Evolutionary conservation across 2,329 filamentous ascomycete genomes (phyloP), one percentile per base, ranked within the genome.

Genomic region (Metarhizium album): DNA sequence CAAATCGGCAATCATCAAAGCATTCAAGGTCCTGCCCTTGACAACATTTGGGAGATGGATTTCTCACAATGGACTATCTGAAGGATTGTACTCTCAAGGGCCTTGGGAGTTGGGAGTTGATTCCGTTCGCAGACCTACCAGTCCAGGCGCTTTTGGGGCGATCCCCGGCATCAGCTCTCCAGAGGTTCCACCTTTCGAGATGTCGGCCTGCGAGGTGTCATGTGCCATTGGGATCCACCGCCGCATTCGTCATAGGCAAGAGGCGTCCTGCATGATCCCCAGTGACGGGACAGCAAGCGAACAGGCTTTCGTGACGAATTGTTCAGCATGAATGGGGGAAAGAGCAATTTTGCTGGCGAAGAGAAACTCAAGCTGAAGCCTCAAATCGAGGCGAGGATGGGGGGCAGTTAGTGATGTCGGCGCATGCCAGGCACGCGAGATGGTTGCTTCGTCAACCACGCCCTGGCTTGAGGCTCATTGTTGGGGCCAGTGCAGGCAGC

Each of bases 211-310:
- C 35, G n/a, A n/a, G 20, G 27, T 50, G 55, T 54, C 55, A 57
- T 55, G 56, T 57, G 56, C 52, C 48, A 48, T 29, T 24, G 40
- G 27, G 55, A 50, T 46, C 54, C 51, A 55, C 50, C 35, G 29
- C 42, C 50, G 50, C 49, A 29, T 54, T 43, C 47, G 51, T 53
- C 43, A 52, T 54, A 18, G 50, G 37, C 43, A 47, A 45, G 49
- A 43, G 50, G 42, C 52, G 50, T 43, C 45, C 5, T 47, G 43
- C 37, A 45, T 49, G 51, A 53, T 46, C 35, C 46, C 48, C 45
- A 27, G 46, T 49, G 46, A 20, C 47, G 31, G 20, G 23, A 42
- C n/a, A 40, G 23, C 46, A 48, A 37, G 46, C n/a, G 46, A 42
- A 8, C 35, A 42, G 13, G 22, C 42, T 29, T 29, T 27, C 35